Evolutionary conservation across 805 yeast genomes (phyloP), one percentile per base, ranked within the genome.

Genomic region (Nakazawaea populi): DNA sequence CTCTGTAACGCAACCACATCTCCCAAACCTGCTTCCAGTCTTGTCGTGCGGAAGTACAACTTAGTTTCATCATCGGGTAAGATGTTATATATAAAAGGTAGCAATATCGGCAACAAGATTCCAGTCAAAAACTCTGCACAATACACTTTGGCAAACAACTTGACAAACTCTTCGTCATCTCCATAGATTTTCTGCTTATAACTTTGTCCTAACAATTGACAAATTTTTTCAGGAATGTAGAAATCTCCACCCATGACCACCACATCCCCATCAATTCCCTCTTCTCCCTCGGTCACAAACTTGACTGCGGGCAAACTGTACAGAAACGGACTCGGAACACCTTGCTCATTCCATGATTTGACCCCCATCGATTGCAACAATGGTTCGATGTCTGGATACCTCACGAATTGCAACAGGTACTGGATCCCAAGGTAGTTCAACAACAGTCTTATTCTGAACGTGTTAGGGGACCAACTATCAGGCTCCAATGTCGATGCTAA

Each of bases 301-400:
- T 32, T 47, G 3, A 47, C 35, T 2, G 27, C 30, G 7, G 46
- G 51, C n/a, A 47, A n/a, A 10, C 46, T 42, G n/a, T 42, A 47
- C 11, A 9, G 7, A 1, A 7, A 10, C 7, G 4, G 8, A 24
- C 10, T 6, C 7, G 5, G 4, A n/a, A 36, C 7, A 34, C 42
- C 42, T 29, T 35, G 41, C 12, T 47, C 46, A 2, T 35, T 18
- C 51, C 51, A 47, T 10, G 46, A 42, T 27, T 35, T 40, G 8
- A 40, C 42, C 6, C 30, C 42, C 9, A 14, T 28, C n/a, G 28
- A 14, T 40, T 40, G 8, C 12, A 40, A 24, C 8, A 40, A 14
- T 18, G 34, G 34, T 12, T 8, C 35, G 11, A 42, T 42, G 6
- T 42, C 44, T 10, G 44, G 44, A 18, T 42, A 42, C 44, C 18